Evolutionary conservation across 495 filamentous ascomycete genomes (phyloP), one percentile per base, ranked within the genome.

Genomic region (Xylaria castorea): DNA sequence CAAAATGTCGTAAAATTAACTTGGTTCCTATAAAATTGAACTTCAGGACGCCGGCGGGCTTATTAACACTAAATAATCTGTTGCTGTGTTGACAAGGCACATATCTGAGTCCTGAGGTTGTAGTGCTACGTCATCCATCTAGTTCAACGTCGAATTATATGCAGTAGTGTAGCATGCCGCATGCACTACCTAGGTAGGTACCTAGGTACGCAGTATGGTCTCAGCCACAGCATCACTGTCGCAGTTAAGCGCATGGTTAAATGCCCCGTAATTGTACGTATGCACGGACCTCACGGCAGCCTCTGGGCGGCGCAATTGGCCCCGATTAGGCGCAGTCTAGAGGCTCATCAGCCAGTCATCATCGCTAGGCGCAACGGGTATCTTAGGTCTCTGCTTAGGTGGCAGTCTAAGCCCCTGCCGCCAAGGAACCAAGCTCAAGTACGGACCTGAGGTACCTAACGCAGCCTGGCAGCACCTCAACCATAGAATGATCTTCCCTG

Each of bases 101-200:
- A 1, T 30, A 20, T 22, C 51, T 55, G 9, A 55, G 51, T 55
- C 14, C 40, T 48, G 14, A 27, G 40, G 25, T 65, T 25, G 62
- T 25, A 30, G 40, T n/a, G 38, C 48, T 65, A 18, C 62, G 62
- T 65, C 62, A 65, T 40, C 40, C 9, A 32, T 4, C 20, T 38
- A 42, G 62, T 18, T n/a, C 42, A 48, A 5, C 42, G 16, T 48
- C 22, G 62, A 46, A 65, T 65, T 44, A 48, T 40, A 48, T 46
- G 62, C 62, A 65, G 62, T 32, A 65, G 62, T 27, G 34, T 40
- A 25, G 62, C 61, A 64, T 63, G 62, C 42, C 36, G 62, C 48
- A 25, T 51, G n/a, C 3, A 2, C 18, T 8, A 44, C 5, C 11
- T 42, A 20, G 7, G 18, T 1, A 11, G 9, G n/a, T n/a, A n/a